Evolutionary conservation across 306 rosid genomes (phyloP), one percentile per base, ranked within the genome.

Genomic region (Quercus glauca): DNA sequence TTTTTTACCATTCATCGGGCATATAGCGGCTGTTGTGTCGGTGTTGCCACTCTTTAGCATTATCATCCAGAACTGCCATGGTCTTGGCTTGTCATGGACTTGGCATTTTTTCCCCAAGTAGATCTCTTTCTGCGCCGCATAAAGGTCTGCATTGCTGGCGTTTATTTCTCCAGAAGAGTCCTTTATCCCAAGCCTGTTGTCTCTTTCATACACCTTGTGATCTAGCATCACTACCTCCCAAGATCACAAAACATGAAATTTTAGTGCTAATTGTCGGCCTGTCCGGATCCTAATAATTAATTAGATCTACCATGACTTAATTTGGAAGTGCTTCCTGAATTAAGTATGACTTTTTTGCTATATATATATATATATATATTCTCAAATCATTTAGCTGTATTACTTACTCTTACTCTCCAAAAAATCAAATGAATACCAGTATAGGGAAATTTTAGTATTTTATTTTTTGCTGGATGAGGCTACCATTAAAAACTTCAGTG

Each of bases 21-120:
- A 88, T 70, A 71, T 81, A 63, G 79, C 90, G 0, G 91, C 94
- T 6, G 21, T 61, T 20, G 88, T 90, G 69, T 88, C 94, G 85
- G 81, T 88, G 75, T 86, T 89, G 19, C 90, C 92, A 68, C 76
- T 87, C 87, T 89, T 89, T 76, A 89, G 89, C 90, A 89, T 89
- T 57, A 89, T 78, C 92, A 87, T 89, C 92, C 92, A 87, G 59
- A 89, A 89, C 0, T 89, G 90, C 92, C 92, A 89, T 60, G 90
- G 88, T 41, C 23, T 79, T 20, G 90, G 89, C 19, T 25, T 55
- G 80, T 84, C 92, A 60, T 80, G 69, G 20, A 86, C 92, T 73
- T 82, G 79, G 57, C 88, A 89, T 80, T 86, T 84, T 0, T 9
- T 28, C 15, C 90, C 94, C 53, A 88, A 70, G 77, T 83, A 88